Evolutionary conservation across 2,329 filamentous ascomycete species (phyloP).

Genomic region (Alternaria angustiovoidea): DNA sequence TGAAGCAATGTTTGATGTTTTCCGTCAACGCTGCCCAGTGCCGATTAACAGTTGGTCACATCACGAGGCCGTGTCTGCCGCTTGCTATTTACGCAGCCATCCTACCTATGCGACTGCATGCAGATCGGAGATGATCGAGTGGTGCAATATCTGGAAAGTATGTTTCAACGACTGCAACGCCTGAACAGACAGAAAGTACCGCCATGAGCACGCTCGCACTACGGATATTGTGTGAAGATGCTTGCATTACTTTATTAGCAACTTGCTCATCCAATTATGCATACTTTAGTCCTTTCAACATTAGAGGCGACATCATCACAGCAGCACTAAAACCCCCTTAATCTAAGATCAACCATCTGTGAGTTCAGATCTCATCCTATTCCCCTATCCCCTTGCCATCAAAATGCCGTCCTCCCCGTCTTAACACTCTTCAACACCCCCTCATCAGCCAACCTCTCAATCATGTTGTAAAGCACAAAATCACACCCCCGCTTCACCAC

Average conservation of each 20-base stretch:
- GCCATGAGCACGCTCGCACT: background rate
- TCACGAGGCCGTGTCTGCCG: background rate
- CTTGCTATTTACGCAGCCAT: background rate
- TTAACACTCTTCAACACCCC: constrained; percentile 51
- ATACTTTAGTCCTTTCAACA: background rate
- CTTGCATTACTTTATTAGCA: background rate
- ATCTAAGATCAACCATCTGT: background rate
- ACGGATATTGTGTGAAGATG: background rate
- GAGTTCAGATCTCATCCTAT: background rate
- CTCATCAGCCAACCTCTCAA: constrained; percentile 51
- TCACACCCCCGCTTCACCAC: constrained; percentile 56
- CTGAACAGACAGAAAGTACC: background rate
- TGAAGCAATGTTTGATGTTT: background rate
- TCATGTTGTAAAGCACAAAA: constrained; percentile 54
- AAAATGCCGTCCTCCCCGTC: constrained; percentile 52
- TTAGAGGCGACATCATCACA: background rate
- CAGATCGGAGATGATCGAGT: background rate
- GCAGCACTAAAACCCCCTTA: background rate
- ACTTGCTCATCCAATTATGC: background rate
- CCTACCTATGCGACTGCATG: background rate
- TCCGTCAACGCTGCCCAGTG: background rate
- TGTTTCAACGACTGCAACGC: background rate
- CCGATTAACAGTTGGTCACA: background rate
- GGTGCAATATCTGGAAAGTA: background rate
- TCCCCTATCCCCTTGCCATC: background rate